Conservation (phyloP, 768 basidiomycete species). For the Rossbeevera mucosa region DNA sequence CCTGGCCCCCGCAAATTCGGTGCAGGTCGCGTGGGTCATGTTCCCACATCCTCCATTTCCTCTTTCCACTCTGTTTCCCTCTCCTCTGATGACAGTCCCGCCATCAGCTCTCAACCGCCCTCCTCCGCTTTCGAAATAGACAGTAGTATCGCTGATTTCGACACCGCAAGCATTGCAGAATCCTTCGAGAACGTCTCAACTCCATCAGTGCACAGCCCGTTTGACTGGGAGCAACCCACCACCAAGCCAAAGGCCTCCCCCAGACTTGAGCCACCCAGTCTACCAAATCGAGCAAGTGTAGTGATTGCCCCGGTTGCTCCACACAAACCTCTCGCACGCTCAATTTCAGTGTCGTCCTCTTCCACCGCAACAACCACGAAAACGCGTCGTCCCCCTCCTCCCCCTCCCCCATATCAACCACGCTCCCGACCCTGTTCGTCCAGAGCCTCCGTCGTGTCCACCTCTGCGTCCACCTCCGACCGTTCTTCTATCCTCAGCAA, state of each 20-base stretch:
- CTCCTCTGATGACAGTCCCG: slow-evolving; percentile 47
- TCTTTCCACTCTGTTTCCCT: slow-evolving; percentile 83
- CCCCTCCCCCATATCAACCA: slow-evolving; percentile 31
- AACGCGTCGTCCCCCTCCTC: slow-evolving; percentile 37
- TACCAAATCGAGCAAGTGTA: slow-evolving; percentile 43
- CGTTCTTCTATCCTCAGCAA: slow-evolving; percentile 58
- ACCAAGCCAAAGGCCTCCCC: slow-evolving; percentile 29
- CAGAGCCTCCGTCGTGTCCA: slow-evolving; percentile 35
- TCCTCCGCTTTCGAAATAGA: slow-evolving; percentile 46
- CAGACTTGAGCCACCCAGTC: slow-evolving; percentile 38
- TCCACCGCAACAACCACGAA: slow-evolving; percentile 35
- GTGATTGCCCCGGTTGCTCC: slow-evolving; percentile 17
- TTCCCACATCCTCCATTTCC: slow-evolving; percentile 65
- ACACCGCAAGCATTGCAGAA: slow-evolving; percentile 57
- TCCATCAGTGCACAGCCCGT: slow-evolving; percentile 48
- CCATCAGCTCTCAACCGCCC: slow-evolving; percentile 32
- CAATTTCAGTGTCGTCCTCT: slow-evolving; percentile 34
- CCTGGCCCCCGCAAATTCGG: slow-evolving; percentile 35
- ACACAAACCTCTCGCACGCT: slow-evolving; percentile 30
- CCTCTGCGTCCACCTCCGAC: slow-evolving; percentile 48
- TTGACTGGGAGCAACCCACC: slow-evolving; percentile 51
- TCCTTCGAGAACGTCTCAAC: slow-evolving; percentile 69
- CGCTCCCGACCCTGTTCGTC: slow-evolving; percentile 32
- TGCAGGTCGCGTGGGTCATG: slow-evolving; percentile 41
- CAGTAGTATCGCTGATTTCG: slow-evolving; percentile 36